Percentiles rank a stretch among this genome's conserved stretches.
Conservation (phyloP, 176 grass and related monocot species). For the Ensete ventricosum region DNA sequence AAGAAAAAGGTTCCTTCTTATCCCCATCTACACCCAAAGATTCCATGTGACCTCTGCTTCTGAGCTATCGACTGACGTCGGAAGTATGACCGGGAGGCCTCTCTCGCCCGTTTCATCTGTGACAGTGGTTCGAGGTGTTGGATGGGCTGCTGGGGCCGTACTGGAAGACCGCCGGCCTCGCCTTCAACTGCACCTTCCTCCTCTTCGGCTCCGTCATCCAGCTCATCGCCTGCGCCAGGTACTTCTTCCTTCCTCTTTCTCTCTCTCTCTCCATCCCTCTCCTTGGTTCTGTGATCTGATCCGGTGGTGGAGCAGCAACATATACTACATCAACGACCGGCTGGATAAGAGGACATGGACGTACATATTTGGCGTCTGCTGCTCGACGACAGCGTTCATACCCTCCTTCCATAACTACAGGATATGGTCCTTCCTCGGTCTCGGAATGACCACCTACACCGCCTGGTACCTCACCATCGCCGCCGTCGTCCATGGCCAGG, state of each 20-base stretch:
- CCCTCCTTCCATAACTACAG: slow-evolving; percentile 9
- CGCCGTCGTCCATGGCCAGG: slow-evolving; percentile 8
- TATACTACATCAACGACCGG: slow-evolving; percentile 9
- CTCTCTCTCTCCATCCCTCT: neutral
- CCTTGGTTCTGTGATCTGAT: neutral
- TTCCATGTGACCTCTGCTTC: neutral
- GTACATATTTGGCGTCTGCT: slow-evolving; percentile 5
- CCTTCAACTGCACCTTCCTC: slow-evolving; percentile 13
- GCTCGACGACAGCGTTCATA: slow-evolving; percentile 1
- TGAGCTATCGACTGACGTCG: too few relatives aligned
- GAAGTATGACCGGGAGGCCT: too few relatives aligned
- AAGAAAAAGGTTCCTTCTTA: neutral
- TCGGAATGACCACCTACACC: slow-evolving; percentile 14
- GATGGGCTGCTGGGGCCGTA: slow-evolving; percentile 8
- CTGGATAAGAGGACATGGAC: slow-evolving; percentile 12
- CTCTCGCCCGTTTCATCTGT: neutral
- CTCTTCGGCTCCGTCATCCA: slow-evolving; percentile 13
- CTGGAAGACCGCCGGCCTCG: slow-evolving; percentile 5
- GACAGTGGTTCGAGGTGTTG: slow-evolving; percentile 9
- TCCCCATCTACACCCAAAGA: neutral
- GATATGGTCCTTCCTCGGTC: slow-evolving; percentile 7
- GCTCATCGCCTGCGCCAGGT: slow-evolving; percentile 11
- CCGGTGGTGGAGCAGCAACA: neutral
- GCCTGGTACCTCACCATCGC: slow-evolving; percentile 15
- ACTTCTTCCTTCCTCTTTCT: neutral